phyloP scores from a whole-genome alignment of 768 basidiomycete species.

The Hericium erinaceus region DNA sequence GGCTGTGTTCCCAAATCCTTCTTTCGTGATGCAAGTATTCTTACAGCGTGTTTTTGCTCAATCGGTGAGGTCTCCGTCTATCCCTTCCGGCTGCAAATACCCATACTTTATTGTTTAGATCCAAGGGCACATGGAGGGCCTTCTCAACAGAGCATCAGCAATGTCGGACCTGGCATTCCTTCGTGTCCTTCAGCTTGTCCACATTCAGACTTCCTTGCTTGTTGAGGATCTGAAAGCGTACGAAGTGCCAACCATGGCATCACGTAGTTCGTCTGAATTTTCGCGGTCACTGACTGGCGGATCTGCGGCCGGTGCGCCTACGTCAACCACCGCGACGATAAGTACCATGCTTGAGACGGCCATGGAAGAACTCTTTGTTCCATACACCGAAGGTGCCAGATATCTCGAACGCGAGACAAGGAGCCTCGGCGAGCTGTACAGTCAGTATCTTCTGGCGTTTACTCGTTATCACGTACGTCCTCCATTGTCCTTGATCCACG shows the following conservation, averaged over 20 bases:
- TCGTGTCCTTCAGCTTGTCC: slow-evolving; percentile 82
- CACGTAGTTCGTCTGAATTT: slow-evolving; percentile 56
- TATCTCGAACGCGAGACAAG: slow-evolving; percentile 90
- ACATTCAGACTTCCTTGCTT: slow-evolving; percentile 64
- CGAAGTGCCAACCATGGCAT: slow-evolving; percentile 64
- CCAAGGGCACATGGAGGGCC: slow-evolving; percentile 90
- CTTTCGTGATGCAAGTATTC: slow-evolving; percentile 96
- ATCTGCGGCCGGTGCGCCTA: slow-evolving; percentile 31
- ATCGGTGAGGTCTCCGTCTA: slow-evolving; percentile 49
- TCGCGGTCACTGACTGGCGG: slow-evolving; percentile 39
- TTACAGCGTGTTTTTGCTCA: slow-evolving; percentile 96
- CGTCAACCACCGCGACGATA: slow-evolving; percentile 44
- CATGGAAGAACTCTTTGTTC: slow-evolving; percentile 93
- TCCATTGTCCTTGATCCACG: not conserved
- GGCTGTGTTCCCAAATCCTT: slow-evolving; percentile 95
- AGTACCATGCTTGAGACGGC: slow-evolving; percentile 88
- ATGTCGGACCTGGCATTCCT: slow-evolving; percentile 87
- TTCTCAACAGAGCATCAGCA: slow-evolving; percentile 64
- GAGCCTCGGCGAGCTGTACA: slow-evolving; percentile 73
- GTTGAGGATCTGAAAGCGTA: slow-evolving; percentile 90
- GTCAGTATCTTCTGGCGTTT: slow-evolving; percentile 60
- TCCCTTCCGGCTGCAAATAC: not conserved
- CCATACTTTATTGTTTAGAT: slow-evolving; percentile 43
- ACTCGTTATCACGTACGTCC: slow-evolving; percentile 79
- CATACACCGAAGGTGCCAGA: slow-evolving; percentile 84